Conservation (phyloP, 73 alveolate genomes). For the Paramecium caudatum region DNA sequence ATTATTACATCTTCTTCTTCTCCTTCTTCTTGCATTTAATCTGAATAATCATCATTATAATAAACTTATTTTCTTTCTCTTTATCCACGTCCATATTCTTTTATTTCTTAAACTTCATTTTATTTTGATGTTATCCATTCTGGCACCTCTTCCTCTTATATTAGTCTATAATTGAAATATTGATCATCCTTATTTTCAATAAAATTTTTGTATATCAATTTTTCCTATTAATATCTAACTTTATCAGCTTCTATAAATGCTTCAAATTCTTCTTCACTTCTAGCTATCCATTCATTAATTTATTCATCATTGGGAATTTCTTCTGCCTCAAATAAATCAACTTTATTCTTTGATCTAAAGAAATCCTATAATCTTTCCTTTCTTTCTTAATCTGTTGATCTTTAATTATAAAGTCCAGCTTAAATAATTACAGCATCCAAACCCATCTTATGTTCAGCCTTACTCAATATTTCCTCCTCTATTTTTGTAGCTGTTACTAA, state of each 20-base stretch:
- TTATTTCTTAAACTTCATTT: conserved; percentile 85
- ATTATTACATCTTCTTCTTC: not conserved
- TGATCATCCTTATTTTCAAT: conserved; percentile 77
- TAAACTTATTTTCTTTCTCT: conserved; percentile 94
- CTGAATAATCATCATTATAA: conserved; percentile 88
- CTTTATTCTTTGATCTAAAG: conserved; percentile 81
- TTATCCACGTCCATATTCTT: conserved; percentile 93
- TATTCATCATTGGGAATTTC: conserved; percentile 94
- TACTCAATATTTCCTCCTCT: conserved; percentile 96
- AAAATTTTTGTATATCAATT: conserved; percentile 79
- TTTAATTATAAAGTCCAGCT: conserved; percentile 97
- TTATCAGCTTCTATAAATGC: conserved; percentile 83
- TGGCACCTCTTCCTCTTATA: conserved; percentile 97
- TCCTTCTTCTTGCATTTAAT: not conserved
- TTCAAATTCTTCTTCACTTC: conserved; percentile 91
- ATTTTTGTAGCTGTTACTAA: conserved; percentile 93
- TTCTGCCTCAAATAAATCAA: conserved; percentile 89
- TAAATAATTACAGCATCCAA: conserved; percentile 97
- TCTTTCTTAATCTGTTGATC: conserved; percentile 96
- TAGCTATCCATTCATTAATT: conserved; percentile 94
- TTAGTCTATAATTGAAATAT: conserved; percentile 87
- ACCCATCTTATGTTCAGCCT: conserved; percentile 97
- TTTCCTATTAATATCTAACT: conserved; percentile 87
- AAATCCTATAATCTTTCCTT: conserved; percentile 93
- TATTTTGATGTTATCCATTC: conserved; percentile 94